phyloP scores from a whole-genome alignment of 2,329 filamentous ascomycete species.

The Fusarium liriodendri region DNA sequence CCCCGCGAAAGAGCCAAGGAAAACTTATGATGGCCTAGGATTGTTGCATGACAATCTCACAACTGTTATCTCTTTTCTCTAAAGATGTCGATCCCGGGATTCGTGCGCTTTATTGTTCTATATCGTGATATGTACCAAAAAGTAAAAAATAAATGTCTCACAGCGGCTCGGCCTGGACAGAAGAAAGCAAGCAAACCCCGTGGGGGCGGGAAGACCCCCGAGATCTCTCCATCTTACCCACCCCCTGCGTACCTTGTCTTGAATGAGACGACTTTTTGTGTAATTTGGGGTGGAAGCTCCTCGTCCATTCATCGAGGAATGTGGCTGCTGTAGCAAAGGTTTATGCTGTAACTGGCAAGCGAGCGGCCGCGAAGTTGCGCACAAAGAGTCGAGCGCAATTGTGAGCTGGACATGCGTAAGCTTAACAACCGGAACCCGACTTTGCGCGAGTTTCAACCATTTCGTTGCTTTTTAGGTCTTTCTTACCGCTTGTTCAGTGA shows the following conservation, averaged over 20 bases:
- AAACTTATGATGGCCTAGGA: slow-evolving; percentile 18
- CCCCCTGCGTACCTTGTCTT: background rate
- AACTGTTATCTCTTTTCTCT: background rate
- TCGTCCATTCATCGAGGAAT: background rate
- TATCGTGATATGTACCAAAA: background rate
- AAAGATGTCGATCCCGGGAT: slow-evolving; percentile 3
- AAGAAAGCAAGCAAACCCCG: background rate
- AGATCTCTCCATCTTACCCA: background rate
- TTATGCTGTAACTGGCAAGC: background rate
- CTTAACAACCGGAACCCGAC: background rate
- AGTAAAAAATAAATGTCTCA: background rate
- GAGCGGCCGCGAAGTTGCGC: background rate
- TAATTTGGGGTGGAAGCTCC: background rate
- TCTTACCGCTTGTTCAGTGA: slow-evolving; percentile 1
- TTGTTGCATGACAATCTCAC: slow-evolving; percentile 18
- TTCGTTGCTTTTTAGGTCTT: background rate
- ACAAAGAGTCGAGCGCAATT: background rate
- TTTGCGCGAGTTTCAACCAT: background rate
- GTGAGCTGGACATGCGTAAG: background rate
- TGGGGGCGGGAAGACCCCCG: background rate
- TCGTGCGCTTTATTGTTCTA: background rate
- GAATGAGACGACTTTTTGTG: background rate
- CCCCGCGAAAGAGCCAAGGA: background rate
- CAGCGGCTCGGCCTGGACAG: background rate
- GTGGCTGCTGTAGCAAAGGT: background rate